Evolutionary conservation across 208 protist species (phyloP), one percentile per base, ranked within the genome.

Genomic region (Wallacemonas sp.): DNA sequence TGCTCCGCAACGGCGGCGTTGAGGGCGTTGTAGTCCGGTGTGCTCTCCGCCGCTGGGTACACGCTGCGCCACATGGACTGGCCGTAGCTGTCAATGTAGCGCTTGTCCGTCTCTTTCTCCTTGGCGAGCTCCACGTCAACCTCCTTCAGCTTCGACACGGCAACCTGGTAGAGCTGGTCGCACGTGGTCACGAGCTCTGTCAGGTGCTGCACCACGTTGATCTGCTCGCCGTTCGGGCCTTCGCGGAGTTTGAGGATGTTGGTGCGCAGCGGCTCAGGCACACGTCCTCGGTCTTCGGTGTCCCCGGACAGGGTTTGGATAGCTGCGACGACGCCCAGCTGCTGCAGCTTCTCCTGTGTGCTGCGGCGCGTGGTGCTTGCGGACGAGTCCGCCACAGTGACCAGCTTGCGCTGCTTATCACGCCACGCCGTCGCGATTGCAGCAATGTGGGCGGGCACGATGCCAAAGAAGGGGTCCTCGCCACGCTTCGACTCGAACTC

Each of bases 391-490:
- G 79, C 88, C 31, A 68, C 66, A 21, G 75, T 73, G 2, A 84
- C 80, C 24, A 73, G 62, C 33, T 80, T 73, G 51, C 82, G 75
- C 72, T 88, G 75, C 60, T 74, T 77, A 11, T 91, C 84, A 30
- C 84, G 82, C 86, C 85, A 93, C 24, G 60, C 46, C 6, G 62
- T 61, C 14, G 70, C 84, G 24, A 63, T 67, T 15, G 66, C 61
- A 14, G 83, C 85, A 65, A 92, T 86, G 70, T 96, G 84, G 2
- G 80, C 73, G 0, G 87, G 86, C 45, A 93, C 56, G 64, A 96
- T 94, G 46, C 90, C 90, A 62, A 96, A 93, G 56, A 96, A 96
- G 1, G 90, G 87, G 63, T 96, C 90, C 12, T 75, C 70, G 38
- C 70, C 87, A 14, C 84, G 77, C 46, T 75, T 84, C 28, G 81